phyloP scores from a whole-genome alignment of 805 yeast genomes.

The Candida mattraensis region DNA sequence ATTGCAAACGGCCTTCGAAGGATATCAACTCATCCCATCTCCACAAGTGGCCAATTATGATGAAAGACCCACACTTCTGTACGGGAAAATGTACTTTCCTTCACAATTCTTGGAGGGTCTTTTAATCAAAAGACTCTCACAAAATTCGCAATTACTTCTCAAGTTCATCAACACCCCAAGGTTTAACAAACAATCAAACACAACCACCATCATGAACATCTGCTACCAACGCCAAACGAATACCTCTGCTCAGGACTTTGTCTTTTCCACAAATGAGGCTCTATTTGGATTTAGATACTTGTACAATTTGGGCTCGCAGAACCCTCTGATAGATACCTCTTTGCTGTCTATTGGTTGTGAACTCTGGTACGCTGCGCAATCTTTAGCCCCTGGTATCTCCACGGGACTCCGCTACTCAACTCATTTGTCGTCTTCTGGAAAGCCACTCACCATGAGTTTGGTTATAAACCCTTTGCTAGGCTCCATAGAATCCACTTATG shows the following conservation, averaged over 20 bases:
- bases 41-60: constrained; percentile 4
- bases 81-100: constrained; percentile 89
- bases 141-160: constrained; percentile 61
- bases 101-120: constrained; percentile 85
- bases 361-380: constrained; percentile 80
- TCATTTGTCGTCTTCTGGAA: constrained; percentile 73
- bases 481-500: constrained; percentile 81
- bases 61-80: constrained; percentile 49
- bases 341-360: constrained; percentile 80
- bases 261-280: constrained; percentile 82
- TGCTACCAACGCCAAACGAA: constrained; percentile 69
- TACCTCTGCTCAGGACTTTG: constrained; percentile 64
- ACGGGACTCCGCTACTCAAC: constrained; percentile 84
- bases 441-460: constrained; percentile 84
- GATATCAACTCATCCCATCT: constrained; percentile 52
- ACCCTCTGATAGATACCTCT: constrained; percentile 23
- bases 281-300: constrained; percentile 78
- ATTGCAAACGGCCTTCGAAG: constrained; percentile 67
- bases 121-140: constrained; percentile 63
- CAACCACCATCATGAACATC: constrained; percentile 55
- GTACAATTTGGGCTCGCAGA: constrained; percentile 53
- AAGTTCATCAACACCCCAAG: constrained; percentile 69
- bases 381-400: constrained; percentile 87
- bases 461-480: constrained; percentile 90
- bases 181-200: constrained; percentile 26